Percentiles rank a stretch among this genome's conserved stretches.
Conservation (phyloP, 805 yeast genomes). For the Cyberlindnera xylosilytica region DNA sequence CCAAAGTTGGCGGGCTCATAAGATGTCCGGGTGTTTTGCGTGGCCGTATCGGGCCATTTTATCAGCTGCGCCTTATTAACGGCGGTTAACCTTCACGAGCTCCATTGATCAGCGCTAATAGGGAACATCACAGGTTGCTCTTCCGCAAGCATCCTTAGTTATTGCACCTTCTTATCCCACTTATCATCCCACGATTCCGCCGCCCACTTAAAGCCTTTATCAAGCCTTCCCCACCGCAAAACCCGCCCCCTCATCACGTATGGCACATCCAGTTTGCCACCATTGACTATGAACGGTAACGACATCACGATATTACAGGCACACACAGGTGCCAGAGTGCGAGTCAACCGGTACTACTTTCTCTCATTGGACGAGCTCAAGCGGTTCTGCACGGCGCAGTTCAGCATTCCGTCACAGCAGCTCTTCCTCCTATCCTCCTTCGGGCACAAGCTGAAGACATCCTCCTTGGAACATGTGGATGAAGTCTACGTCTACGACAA, state of each 20-base stretch:
- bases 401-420: constrained; percentile 39
- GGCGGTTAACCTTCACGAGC: too few species aligned
- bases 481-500: constrained; percentile 66
- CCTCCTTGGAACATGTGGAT: constrained; percentile 42
- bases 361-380: constrained; percentile 41
- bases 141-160: too few species aligned
- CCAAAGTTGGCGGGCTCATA: not conserved
- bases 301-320: constrained; percentile 33
- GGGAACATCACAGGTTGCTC: too few species aligned
- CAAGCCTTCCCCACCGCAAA: not conserved
- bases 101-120: too few species aligned
- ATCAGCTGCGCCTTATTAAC: constrained; percentile 1
- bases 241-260: constrained; percentile 1
- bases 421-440: constrained; percentile 58
- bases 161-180: too few species aligned
- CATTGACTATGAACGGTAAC: constrained; percentile 13
- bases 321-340: constrained; percentile 39
- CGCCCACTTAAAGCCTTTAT: too few species aligned
- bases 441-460: constrained; percentile 53
- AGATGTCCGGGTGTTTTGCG: not conserved
- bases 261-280: not conserved
- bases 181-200: too few species aligned
- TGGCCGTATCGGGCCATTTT: not conserved
- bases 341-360: constrained; percentile 38
- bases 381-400: constrained; percentile 37